A percentile compares a stretch with the other conserved stretches of the same genome.
phyloP scores from a whole-genome alignment of 2,329 filamentous ascomycete genomes.

The Arachnomyces sp. region DNA sequence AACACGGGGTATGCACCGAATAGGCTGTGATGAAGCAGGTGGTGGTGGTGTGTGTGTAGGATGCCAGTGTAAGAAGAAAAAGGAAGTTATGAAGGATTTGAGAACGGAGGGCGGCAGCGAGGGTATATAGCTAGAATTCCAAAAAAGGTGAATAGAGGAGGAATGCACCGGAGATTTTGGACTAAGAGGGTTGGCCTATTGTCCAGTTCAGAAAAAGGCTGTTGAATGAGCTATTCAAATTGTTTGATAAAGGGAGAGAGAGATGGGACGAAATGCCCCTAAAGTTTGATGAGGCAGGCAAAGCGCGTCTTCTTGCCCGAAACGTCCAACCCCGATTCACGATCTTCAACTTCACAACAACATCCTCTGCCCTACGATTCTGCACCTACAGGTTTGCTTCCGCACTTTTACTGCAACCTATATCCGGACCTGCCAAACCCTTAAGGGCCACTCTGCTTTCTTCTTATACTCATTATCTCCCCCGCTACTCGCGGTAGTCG shows the following conservation, averaged over 20 bases:
- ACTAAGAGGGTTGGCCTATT: no score
- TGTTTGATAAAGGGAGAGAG: background rate
- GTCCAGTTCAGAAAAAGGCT: no score
- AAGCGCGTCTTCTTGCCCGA: background rate
- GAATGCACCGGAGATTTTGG: no score
- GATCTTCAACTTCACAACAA: background rate
- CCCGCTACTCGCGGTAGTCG: background rate
- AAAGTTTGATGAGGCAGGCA: background rate
- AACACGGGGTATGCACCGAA: no score
- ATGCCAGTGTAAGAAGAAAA: constrained; percentile 5
- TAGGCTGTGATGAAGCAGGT: background rate
- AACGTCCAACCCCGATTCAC: background rate
- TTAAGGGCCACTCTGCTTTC: background rate
- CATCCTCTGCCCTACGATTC: background rate
- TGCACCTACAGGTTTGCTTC: background rate
- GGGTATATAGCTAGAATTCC: no score
- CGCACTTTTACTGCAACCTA: no score
- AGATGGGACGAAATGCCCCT: background rate
- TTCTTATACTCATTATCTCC: background rate
- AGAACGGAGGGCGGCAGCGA: background rate
- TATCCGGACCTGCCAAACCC: no score
- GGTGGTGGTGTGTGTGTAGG: background rate
- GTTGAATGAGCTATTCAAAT: background rate
- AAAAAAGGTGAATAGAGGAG: no score
- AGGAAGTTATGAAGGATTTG: constrained; percentile 7